Evolutionary conservation across 345 rosid genomes (phyloP).

Genomic region (Camelina sativa): DNA sequence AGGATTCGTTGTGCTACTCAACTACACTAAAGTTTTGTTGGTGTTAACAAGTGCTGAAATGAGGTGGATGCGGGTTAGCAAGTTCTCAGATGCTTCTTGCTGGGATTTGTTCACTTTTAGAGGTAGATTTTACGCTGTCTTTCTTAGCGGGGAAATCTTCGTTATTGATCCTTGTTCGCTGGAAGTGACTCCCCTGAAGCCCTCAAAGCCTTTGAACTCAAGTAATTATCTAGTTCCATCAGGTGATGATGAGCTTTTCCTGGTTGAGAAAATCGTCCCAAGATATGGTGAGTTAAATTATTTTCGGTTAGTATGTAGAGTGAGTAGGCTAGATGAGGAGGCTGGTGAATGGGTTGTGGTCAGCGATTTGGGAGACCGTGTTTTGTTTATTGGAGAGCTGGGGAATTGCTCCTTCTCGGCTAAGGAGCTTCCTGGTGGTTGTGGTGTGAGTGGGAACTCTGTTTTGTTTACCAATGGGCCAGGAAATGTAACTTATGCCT

Average conservation of each 20-base stretch:
- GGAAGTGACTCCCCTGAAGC: background rate
- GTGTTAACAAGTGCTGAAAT: slow-evolving; percentile 26
- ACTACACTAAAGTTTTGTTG: background rate
- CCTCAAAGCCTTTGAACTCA: background rate
- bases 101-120: background rate
- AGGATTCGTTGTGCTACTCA: slow-evolving; percentile 17
- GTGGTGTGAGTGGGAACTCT: slow-evolving; percentile 32
- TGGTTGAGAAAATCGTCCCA: slow-evolving; percentile 16
- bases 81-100: background rate
- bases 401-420: background rate
- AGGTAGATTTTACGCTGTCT: background rate
- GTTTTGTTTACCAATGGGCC: background rate
- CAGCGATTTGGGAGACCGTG: slow-evolving; percentile 9
- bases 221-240: background rate
- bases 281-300: background rate
- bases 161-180: slow-evolving; percentile 11
- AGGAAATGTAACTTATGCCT: background rate
- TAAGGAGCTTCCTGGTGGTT: slow-evolving; percentile 20
- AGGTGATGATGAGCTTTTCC: slow-evolving; percentile 20
- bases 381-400: background rate
- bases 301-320: background rate
- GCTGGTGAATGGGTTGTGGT: slow-evolving; percentile 2
- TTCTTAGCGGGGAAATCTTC: background rate
- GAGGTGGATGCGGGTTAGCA: slow-evolving; percentile 2
- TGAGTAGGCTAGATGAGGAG: slow-evolving; percentile 22